A percentile compares a stretch with the other conserved stretches of the same genome.
Evolutionary conservation across 2,329 filamentous ascomycete species (phyloP).

Genomic region (Cryphonectria japonica): DNA sequence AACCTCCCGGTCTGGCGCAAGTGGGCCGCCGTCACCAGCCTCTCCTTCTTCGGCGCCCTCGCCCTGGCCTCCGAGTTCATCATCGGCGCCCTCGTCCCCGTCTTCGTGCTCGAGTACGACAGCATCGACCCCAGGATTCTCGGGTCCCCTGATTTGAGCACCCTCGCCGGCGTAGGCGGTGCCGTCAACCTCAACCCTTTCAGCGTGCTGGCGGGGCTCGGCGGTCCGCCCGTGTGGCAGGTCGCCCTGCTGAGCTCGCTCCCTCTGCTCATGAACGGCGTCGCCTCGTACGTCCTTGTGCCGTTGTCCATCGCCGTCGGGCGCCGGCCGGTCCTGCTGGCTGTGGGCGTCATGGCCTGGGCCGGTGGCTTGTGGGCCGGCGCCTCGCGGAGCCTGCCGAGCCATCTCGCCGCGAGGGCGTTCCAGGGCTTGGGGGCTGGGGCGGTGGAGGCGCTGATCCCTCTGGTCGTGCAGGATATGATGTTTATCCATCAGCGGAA

Average conservation of each 20-base stretch:
- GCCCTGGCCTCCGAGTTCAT: conserved; percentile 37
- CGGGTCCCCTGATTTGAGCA: conserved; percentile 33
- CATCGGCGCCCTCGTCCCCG: conserved; percentile 39
- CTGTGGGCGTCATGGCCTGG: conserved; percentile 36
- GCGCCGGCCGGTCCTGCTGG: conserved; percentile 38
- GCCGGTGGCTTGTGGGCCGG: conserved; percentile 39
- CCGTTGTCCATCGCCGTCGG: conserved; percentile 39
- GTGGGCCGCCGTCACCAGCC: conserved; percentile 28
- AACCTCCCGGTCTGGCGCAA: conserved; percentile 32
- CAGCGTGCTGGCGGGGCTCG: conserved; percentile 33
- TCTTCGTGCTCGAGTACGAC: conserved; percentile 42
- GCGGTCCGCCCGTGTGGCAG: conserved; percentile 36
- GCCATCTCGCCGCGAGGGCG: conserved; percentile 37
- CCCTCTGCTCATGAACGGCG: conserved; percentile 39
- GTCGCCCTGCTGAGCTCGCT: conserved; percentile 38
- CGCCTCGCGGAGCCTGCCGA: conserved; percentile 33
- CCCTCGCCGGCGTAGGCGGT: conserved; percentile 23
- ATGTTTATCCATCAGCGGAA: conserved; percentile 42
- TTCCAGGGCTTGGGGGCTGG: conserved; percentile 40
- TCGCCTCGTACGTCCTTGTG: conserved; percentile 38
- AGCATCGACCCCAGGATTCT: conserved; percentile 39
- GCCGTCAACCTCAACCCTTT: conserved; percentile 37
- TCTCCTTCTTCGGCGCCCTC: conserved; percentile 35
- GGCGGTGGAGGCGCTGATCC: conserved; percentile 39
- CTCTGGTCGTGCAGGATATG: conserved; percentile 41